Evolutionary conservation across 805 yeast species (phyloP).

Genomic region (Myxozyma neotropica): DNA sequence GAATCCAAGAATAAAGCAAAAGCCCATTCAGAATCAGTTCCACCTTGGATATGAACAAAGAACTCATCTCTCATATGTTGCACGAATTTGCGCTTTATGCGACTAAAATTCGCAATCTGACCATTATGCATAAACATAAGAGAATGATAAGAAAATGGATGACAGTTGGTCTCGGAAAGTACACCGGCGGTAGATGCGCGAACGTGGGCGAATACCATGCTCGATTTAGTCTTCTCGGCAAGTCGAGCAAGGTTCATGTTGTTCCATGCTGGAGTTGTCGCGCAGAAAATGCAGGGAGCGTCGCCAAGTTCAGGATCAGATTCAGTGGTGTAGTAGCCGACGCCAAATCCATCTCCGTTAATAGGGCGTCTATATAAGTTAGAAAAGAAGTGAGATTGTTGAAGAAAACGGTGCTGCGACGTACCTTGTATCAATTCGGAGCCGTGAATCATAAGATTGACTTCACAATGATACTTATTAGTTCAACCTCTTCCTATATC

Average conservation of each 20-base stretch:
- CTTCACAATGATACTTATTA: no score
- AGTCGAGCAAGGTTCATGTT: slow-evolving; percentile 83
- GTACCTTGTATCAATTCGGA: slow-evolving; percentile 71
- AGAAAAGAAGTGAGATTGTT: not conserved
- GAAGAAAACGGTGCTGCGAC: not conserved
- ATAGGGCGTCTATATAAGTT: slow-evolving; percentile 67
- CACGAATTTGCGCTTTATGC: slow-evolving; percentile 64
- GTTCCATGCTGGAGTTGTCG: slow-evolving; percentile 98
- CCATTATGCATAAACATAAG: slow-evolving; percentile 98
- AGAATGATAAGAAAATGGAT: slow-evolving; percentile 86
- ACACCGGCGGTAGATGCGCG: slow-evolving; percentile 96
- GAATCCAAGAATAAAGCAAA: slow-evolving; percentile 86
- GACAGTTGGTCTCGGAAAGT: slow-evolving; percentile 92
- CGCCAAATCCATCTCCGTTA: slow-evolving; percentile 98
- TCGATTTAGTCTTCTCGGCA: slow-evolving; percentile 83
- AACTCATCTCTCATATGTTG: slow-evolving; percentile 77
- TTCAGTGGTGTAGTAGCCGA: slow-evolving; percentile 80
- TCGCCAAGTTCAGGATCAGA: slow-evolving; percentile 54
- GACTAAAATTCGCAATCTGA: slow-evolving; percentile 61
- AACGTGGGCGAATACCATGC: slow-evolving; percentile 90
- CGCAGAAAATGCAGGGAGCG: slow-evolving; percentile 90
- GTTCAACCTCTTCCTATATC: no score
- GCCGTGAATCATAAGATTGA: slow-evolving; percentile 88
- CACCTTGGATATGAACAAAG: slow-evolving; percentile 81
- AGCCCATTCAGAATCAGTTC: slow-evolving; percentile 94